Evolutionary conservation across 768 basidiomycete genomes (phyloP), one percentile per base, ranked within the genome.

Genomic region (Saitozyma sp.): DNA sequence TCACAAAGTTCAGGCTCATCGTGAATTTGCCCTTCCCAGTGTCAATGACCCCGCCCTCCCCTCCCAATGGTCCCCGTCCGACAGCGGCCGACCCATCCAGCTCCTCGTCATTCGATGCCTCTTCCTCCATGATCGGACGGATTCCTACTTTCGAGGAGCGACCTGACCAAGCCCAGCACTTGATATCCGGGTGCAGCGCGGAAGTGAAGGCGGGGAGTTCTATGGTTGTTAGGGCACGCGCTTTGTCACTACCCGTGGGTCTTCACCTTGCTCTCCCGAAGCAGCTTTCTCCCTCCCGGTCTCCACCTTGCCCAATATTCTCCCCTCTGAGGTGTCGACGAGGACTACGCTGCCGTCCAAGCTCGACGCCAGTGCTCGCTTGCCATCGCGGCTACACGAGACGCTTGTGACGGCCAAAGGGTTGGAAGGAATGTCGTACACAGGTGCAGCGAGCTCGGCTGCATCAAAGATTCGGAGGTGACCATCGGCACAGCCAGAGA

Each of bases 391-490:
- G 17, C 87, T 84, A 8, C 86, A 85, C 16, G 90, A 91, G 41
- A 95, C 80, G 6, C 91, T 91, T 16, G 91, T 86, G 66, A 92
- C 85, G 2, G 90, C 92, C 17, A 95, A 86, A 8, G 90, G 87
- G 80, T 95, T 90, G n/a, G 88, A 83, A 43, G 85, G 80, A 16
- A 87, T 86, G 41, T 87, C 81, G 64, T 63, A 84, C 72, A 82
- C 83, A 3, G 85, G 84, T 19, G 88, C 89, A 6, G 87, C 83
- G 3, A 66, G 58, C n/a, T 68, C 66, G 6, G 56, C 45, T 9
- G 70, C 54, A 53, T 70, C 71, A 62, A 61, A 77, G 56, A 79
- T 65, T 11, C 76, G 43, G 9, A 79, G 41, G 62, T 76, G 74
- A 37, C 78, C 78, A 59, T 79, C 78, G 8, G 78, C 71, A 2